Evolutionary conservation across 805 yeast species (phyloP), one percentile per base, ranked within the genome.

Genomic region (Phaffomyces antillensis): DNA sequence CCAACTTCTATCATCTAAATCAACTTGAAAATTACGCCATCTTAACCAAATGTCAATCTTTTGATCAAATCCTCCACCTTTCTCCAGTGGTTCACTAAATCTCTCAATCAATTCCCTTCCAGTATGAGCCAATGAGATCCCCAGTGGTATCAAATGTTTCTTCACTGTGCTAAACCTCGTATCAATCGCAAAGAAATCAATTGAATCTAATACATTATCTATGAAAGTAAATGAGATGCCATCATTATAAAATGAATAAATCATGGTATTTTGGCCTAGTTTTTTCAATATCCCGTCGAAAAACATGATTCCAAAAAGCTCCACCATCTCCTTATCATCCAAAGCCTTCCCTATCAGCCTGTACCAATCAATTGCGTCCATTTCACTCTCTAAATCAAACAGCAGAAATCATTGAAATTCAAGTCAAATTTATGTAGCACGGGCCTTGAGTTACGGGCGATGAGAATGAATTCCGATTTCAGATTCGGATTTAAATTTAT

Each of bases 31-130:
- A 45, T 45, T 45, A 0, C 43, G 48, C 70, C 71, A 69, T 36
- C 72, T 50, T 36, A 69, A 49, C 74, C 74, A 69, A 9, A 69
- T 64, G 36, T 65, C 64, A 39, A 67, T 59, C n/a, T 54, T 55
- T 7, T 50, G 41, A 10, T 46, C 36, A 10, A 54, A 31, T 0
- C 73, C 73, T n/a, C 73, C 72, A 4, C 72, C 72, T 49, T 69
- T 69, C 40, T 67, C 68, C 13, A 46, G 12, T 0, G 74, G 74
- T 44, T 69, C 74, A 1, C 73, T 73, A 43, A 64, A 60, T 34
- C 18, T 46, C 18, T 53, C 55, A 5, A 69, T 63, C 4, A 69
- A 43, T 3, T 53, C 49, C 40, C 51, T 54, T 2, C 66, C 72
- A 0, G 65, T 63, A 5, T 48, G 40, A 1, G 41, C 39, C 1